Evolutionary conservation across 441 rosid genomes (phyloP), one percentile per base, ranked within the genome.

Genomic region (Melianthus villosus): DNA sequence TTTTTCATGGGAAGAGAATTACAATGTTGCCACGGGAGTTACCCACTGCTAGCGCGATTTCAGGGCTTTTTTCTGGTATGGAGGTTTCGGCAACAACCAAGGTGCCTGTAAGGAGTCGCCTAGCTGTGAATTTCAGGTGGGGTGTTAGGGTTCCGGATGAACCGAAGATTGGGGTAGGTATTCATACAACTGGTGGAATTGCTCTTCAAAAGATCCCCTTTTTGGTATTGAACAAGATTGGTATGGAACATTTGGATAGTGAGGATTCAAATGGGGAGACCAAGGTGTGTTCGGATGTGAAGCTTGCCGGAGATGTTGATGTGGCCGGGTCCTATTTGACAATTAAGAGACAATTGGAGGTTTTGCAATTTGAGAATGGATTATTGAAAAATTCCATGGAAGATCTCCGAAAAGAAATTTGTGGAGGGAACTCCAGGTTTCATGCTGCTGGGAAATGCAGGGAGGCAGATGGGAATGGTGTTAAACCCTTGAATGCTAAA

Each of bases 101-200:
- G 6, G 40, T 85, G 3, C 96, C 93, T 0, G 57, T 82, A 37
- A 71, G 65, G 56, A 63, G 69, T 25, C 65, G 58, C 4, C 80
- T 82, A 3, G 60, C 69, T 1, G 53, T 85, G 54, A 79, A 61
- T 44, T 76, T 76, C 75, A 57, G 84, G 42, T 85, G 93, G 96
- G 96, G 93, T 3, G 72, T 85, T 27, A 67, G 82, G 75, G 70
- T 82, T 41, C 94, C 94, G 2, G 56, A 67, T 33, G 84, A 71
- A 52, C 48, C 46, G 14, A 64, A 60, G 40, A 31, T 0, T 4
- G 54, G 37, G 6, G 65, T 52, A 2, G 34, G 49, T 0, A n/a
- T n/a, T n/a, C 68, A 61, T 46, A 60, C 72, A 2, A 51, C 60
- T 35, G 60, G 53, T 26, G 77, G 66, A 42, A 52, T 78, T 40